Evolutionary conservation across 2,329 filamentous ascomycete species (phyloP).

Genomic region (Penicillium sp.): DNA sequence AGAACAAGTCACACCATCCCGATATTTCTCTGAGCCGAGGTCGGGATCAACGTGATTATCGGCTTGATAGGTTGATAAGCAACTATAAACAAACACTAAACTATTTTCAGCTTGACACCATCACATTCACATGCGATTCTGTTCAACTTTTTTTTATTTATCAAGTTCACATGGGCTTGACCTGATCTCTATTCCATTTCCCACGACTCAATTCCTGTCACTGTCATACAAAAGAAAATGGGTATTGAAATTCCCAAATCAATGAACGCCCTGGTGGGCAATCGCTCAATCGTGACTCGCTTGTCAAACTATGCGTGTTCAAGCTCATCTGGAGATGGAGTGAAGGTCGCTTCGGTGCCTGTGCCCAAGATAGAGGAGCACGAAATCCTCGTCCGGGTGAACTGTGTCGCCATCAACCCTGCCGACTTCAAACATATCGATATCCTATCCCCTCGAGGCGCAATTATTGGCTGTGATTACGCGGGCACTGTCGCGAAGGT

Average conservation of each 20-base stretch:
- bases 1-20: conserved; percentile 1
- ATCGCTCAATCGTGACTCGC: conserved; percentile 6
- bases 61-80: neutral
- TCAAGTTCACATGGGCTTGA: neutral
- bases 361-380: conserved; percentile 10
- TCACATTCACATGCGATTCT: conserved; percentile 4
- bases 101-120: neutral
- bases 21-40: conserved; percentile 6
- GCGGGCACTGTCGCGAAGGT: conserved; percentile 14
- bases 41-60: conserved; percentile 8
- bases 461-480: conserved; percentile 21
- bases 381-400: conserved; percentile 17
- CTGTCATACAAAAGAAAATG: neutral
- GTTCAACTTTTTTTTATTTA: neutral
- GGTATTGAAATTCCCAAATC: conserved; percentile 2
- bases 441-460: conserved; percentile 10
- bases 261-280: conserved; percentile 11
- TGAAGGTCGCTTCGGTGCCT: conserved; percentile 8
- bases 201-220: neutral
- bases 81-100: neutral
- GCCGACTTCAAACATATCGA: conserved; percentile 23
- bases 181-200: neutral
- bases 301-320: conserved; percentile 5
- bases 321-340: conserved; percentile 8
- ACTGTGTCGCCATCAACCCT: conserved; percentile 21